phyloP scores from a whole-genome alignment of 352 stramenopile genomes.

The Plasmopara viticola region DNA sequence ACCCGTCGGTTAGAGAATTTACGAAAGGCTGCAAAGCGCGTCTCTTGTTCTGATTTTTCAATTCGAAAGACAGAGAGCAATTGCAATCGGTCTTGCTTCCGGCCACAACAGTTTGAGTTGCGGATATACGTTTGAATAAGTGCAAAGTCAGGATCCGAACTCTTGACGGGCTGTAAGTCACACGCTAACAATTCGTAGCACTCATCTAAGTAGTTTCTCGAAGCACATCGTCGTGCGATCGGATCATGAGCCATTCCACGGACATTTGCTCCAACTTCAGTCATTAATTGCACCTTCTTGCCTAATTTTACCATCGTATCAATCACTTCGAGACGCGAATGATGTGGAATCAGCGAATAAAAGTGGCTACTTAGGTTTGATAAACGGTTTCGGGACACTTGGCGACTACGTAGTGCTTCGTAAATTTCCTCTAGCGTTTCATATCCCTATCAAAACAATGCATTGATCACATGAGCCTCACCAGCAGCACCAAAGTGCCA shows the following conservation, averaged over 20 bases:
- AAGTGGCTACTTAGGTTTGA: slow-evolving; percentile 55
- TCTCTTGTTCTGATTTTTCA: slow-evolving; percentile 41
- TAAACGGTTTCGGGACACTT: slow-evolving; percentile 31
- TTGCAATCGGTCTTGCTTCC: slow-evolving; percentile 46
- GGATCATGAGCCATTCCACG: slow-evolving; percentile 34
- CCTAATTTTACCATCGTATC: slow-evolving; percentile 66
- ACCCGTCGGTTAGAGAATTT: slow-evolving; percentile 47
- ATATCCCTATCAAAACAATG: slow-evolving; percentile 32
- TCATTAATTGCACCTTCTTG: slow-evolving; percentile 54
- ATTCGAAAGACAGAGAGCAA: slow-evolving; percentile 56
- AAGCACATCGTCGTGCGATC: slow-evolving; percentile 31
- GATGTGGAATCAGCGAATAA: slow-evolving; percentile 60
- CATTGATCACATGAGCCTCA: too few species aligned
- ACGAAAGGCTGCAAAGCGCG: slow-evolving; percentile 46
- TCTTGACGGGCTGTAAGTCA: slow-evolving; percentile 36
- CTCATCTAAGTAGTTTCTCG: slow-evolving; percentile 57
- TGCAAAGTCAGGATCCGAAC: slow-evolving; percentile 39
- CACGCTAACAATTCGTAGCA: slow-evolving; percentile 53
- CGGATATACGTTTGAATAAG: slow-evolving; percentile 63
- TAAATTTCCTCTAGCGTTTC: slow-evolving; percentile 57
- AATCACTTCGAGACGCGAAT: slow-evolving; percentile 42
- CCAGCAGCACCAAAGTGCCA: too few species aligned
- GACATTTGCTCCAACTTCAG: slow-evolving; percentile 40
- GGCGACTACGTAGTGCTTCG: slow-evolving; percentile 38
- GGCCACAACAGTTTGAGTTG: slow-evolving; percentile 64